Percentiles rank a stretch among this genome's conserved stretches.
Conservation (phyloP, 208 protist genomes). For the Leishmania major region DNA sequence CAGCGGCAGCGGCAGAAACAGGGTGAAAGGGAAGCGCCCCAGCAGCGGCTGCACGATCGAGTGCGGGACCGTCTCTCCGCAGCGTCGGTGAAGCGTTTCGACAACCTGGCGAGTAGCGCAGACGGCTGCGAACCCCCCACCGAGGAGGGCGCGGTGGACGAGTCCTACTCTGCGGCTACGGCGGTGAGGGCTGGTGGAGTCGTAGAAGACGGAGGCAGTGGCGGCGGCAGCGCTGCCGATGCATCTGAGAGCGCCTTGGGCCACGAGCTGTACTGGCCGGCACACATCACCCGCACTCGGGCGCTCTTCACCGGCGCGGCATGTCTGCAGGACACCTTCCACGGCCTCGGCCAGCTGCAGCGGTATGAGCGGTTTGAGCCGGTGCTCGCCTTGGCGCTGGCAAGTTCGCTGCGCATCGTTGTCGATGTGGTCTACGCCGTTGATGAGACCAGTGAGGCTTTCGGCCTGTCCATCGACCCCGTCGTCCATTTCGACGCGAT, state of each 20-base stretch:
- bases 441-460: conserved; percentile 66
- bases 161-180: conserved; percentile 1
- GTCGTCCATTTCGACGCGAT: not conserved
- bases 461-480: conserved; percentile 28
- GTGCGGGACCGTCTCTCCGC: not conserved
- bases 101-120: not conserved
- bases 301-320: conserved; percentile 29
- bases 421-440: conserved; percentile 72
- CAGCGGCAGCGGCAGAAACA: conserved; percentile 5
- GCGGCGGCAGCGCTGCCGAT: not conserved
- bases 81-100: not conserved
- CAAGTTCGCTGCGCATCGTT: conserved; percentile 50
- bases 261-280: conserved; percentile 69
- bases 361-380: conserved; percentile 51
- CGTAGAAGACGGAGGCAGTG: not conserved
- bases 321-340: conserved; percentile 34
- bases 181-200: not conserved
- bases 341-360: conserved; percentile 39
- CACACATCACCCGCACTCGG: conserved; percentile 44
- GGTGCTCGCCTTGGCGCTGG: conserved; percentile 44
- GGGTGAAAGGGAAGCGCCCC: not conserved
- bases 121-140: not conserved
- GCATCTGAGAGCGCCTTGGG: conserved; percentile 10
- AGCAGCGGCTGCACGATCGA: not conserved
- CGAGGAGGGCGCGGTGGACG: not conserved